These are phyloP conservation scores for Botrytis porri DNA, from an alignment of 2,329 filamentous ascomycete species.

Conservation along the genomic window DNA sequence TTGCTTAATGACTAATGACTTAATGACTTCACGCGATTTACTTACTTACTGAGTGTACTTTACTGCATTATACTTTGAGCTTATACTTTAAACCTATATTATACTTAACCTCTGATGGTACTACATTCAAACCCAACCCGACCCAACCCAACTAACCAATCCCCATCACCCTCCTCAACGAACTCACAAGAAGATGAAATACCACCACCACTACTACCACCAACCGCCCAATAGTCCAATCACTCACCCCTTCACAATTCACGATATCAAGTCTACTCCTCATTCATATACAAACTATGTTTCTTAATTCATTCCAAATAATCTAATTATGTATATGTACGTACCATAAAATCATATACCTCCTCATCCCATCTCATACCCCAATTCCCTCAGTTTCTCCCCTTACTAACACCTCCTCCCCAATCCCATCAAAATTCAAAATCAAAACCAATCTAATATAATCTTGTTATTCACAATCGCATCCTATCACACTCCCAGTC, in stretches of 20 bases:
- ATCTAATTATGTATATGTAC: neutral
- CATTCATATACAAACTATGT: neutral
- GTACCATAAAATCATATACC: neutral
- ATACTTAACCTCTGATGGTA: too few relatives aligned
- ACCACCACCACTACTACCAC: neutral
- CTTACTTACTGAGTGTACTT: too few relatives aligned
- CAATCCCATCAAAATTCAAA: neutral
- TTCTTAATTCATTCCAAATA: neutral
- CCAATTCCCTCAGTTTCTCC: neutral
- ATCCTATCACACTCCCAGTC: neutral
- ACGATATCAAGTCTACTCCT: neutral
- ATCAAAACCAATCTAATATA: neutral
- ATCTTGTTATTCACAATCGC: neutral
- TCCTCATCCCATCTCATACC: neutral
- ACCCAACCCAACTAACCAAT: too few relatives aligned
- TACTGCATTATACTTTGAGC: too few relatives aligned
- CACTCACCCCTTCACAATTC: neutral
- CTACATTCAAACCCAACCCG: too few relatives aligned
- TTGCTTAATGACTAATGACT: too few relatives aligned
- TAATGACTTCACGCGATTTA: too few relatives aligned
- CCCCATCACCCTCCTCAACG: too few relatives aligned
- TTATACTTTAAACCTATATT: too few relatives aligned
- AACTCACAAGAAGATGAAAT: too few relatives aligned
- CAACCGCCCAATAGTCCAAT: neutral
- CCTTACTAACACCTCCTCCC: neutral